Conservation (phyloP, 257 asterid genomes). For the Lantana camara region DNA sequence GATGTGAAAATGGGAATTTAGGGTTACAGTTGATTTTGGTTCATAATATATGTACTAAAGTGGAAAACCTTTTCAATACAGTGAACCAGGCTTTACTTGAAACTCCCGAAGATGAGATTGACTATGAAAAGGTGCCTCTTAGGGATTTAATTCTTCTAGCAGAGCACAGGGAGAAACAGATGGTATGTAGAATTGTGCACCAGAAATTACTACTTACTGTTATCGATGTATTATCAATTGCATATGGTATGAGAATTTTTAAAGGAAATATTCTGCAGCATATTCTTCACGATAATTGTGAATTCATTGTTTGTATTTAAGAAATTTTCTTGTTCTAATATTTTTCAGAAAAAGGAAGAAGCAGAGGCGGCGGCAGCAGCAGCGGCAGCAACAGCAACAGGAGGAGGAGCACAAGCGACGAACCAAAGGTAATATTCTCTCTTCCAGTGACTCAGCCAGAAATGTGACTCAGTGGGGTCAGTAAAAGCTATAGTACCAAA, state of each 20-base stretch:
- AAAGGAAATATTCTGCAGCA: slow-evolving; percentile 2
- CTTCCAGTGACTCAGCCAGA: slow-evolving; percentile 5
- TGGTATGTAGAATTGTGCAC: slow-evolving; percentile 38
- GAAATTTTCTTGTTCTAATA: slow-evolving; percentile 23
- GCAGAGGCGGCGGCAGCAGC: slow-evolving; percentile 42
- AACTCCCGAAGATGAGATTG: slow-evolving; percentile 80
- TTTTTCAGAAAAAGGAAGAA: slow-evolving; percentile 63
- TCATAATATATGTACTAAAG: slow-evolving; percentile 23
- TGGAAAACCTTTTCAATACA: slow-evolving; percentile 29
- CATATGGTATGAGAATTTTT: background rate
- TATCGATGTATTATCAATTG: slow-evolving; percentile 11
- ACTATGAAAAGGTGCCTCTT: slow-evolving; percentile 57
- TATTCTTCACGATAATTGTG: slow-evolving; percentile 2
- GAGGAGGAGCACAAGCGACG: background rate
- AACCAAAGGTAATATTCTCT: slow-evolving; percentile 51
- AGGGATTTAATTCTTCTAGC: slow-evolving; percentile 81
- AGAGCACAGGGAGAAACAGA: slow-evolving; percentile 71
- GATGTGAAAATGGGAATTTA: slow-evolving; percentile 16
- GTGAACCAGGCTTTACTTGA: slow-evolving; percentile 77
- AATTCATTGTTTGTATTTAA: slow-evolving; percentile 1
- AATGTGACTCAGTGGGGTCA: no score
- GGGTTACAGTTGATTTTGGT: slow-evolving; percentile 14
- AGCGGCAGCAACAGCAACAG: background rate
- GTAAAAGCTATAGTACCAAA: no score
- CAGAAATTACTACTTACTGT: background rate